Percentiles rank a stretch among this genome's conserved stretches.
Conservation (phyloP, 352 stramenopile genomes). For the Albugo laibachii region DNA sequence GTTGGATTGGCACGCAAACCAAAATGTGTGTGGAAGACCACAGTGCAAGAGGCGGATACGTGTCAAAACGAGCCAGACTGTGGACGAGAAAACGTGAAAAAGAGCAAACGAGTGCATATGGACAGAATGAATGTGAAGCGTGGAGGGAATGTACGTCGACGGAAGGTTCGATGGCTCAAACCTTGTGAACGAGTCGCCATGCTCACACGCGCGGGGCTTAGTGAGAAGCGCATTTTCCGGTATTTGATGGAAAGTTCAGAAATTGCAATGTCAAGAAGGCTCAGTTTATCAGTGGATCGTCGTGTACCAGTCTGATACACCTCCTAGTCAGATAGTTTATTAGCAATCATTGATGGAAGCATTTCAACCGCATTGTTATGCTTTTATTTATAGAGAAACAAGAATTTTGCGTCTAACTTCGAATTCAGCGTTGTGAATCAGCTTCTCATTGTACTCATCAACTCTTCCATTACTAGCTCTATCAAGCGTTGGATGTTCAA, state of each 20-base stretch:
- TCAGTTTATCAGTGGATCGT: conserved; percentile 8
- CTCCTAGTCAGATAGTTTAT: too few species aligned
- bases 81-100: not conserved
- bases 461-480: too few species aligned
- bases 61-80: not conserved
- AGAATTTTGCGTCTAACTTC: too few species aligned
- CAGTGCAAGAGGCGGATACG: conserved; percentile 16
- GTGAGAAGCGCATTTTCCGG: conserved; percentile 38
- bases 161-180: conserved; percentile 40
- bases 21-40: conserved; percentile 21
- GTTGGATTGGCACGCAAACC: conserved; percentile 22
- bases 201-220: conserved; percentile 40
- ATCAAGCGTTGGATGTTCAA: too few species aligned
- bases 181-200: conserved; percentile 34
- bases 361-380: too few species aligned
- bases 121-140: not conserved
- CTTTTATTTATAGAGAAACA: too few species aligned
- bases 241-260: conserved; percentile 49
- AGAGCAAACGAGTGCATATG: conserved; percentile 4
- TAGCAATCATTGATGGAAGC: too few species aligned
- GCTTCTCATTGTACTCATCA: too few species aligned
- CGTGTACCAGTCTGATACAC: too few species aligned
- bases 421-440: too few species aligned
- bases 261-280: conserved; percentile 39
- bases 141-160: conserved; percentile 7